Conservation (phyloP, 2,329 filamentous ascomycete species). For the Fusarium duplospermum region DNA sequence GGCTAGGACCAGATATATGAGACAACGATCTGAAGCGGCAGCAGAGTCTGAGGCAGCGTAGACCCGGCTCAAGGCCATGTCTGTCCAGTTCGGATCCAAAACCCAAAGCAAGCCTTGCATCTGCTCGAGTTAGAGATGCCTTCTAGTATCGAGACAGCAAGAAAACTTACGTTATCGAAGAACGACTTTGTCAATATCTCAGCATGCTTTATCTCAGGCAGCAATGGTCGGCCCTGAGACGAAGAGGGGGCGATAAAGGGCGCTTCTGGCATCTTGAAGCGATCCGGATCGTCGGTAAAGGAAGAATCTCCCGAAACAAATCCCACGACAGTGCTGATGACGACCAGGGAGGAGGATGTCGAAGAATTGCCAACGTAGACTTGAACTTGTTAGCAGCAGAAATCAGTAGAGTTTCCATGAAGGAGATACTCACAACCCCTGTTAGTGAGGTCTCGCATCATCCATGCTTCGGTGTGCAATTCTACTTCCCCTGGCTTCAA, state of each 20-base stretch:
- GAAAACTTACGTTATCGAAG: constrained; percentile 66
- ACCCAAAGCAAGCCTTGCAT: constrained; percentile 71
- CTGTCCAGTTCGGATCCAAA: constrained; percentile 64
- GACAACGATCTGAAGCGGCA: constrained; percentile 65
- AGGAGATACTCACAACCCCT: constrained; percentile 60
- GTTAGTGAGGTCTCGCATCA: constrained; percentile 70
- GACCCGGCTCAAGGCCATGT: constrained; percentile 65
- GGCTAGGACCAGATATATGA: constrained; percentile 71
- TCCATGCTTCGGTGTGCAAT: constrained; percentile 64
- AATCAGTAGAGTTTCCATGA: neutral
- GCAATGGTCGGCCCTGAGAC: constrained; percentile 15
- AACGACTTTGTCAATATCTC: constrained; percentile 60
- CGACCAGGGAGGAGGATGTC: constrained; percentile 69
- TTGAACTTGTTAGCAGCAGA: constrained; percentile 42
- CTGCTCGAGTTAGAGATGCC: constrained; percentile 45
- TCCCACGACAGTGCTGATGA: constrained; percentile 70
- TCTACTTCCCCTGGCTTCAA: constrained; percentile 65
- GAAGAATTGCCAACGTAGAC: constrained; percentile 74
- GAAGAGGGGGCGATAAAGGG: constrained; percentile 57
- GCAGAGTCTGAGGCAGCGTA: constrained; percentile 43
- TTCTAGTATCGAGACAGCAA: neutral
- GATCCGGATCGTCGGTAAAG: constrained; percentile 68
- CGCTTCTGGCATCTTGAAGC: constrained; percentile 68
- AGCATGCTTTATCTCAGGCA: constrained; percentile 67
- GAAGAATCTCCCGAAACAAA: constrained; percentile 63